phyloP scores from a whole-genome alignment of 495 filamentous ascomycete species.

The Lasiosphaeria hispida region DNA sequence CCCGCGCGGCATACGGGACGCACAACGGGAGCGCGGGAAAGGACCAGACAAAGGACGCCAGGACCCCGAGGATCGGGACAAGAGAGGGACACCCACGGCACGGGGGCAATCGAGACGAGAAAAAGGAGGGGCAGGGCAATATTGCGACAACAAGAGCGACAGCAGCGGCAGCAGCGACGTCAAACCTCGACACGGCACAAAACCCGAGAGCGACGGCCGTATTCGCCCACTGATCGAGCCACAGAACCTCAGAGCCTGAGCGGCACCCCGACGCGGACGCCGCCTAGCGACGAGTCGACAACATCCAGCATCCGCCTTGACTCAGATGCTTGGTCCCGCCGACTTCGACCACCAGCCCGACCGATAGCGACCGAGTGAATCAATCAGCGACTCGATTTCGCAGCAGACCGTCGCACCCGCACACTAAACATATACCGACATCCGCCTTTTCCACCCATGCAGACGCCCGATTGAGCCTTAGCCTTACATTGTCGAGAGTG shows the following conservation, averaged over 20 bases:
- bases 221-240: background rate
- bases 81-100: background rate
- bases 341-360: slow-evolving; percentile 4
- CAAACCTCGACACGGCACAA: background rate
- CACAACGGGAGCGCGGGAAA: background rate
- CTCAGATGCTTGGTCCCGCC: slow-evolving; percentile 5
- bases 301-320: slow-evolving; percentile 4
- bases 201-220: background rate
- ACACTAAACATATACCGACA: background rate
- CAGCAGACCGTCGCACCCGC: background rate
- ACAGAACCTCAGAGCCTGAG: background rate
- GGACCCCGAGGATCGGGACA: background rate
- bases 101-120: background rate
- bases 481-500: slow-evolving; percentile 10
- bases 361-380: background rate
- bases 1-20: background rate
- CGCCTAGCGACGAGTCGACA: slow-evolving; percentile 4
- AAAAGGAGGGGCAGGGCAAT: background rate
- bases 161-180: background rate
- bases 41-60: background rate
- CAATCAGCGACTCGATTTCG: background rate
- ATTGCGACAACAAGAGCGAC: background rate
- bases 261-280: slow-evolving; percentile 9
- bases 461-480: slow-evolving; percentile 9
- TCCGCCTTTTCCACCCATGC: background rate